Conservation (phyloP, 345 rosid genomes). For the Eucalyptus shirleyi region DNA sequence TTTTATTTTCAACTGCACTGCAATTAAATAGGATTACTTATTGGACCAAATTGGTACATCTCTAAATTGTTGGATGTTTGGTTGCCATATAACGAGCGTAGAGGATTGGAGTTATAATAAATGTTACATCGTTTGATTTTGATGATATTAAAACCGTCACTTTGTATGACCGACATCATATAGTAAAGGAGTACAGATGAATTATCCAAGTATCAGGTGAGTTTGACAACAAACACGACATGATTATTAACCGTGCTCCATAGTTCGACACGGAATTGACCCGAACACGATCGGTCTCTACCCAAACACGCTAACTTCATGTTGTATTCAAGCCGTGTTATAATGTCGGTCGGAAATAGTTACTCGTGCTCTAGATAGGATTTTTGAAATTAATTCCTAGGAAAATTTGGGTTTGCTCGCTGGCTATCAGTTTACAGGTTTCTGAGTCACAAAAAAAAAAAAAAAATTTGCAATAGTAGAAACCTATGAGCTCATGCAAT, state of each 20-base stretch:
- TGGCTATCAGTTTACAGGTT: no score
- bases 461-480: background rate
- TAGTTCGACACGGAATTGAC: background rate
- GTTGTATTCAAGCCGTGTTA: background rate
- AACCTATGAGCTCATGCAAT: background rate
- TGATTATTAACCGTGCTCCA: background rate
- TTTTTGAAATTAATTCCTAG: background rate
- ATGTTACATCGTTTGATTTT: background rate
- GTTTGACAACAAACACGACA: background rate
- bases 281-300: background rate
- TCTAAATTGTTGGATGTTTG: background rate
- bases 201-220: background rate
- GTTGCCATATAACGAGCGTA: background rate
- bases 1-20: background rate
- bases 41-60: background rate
- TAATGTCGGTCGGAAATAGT: background rate
- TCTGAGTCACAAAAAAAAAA: no score
- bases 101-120: background rate
- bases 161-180: background rate
- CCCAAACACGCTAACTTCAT: background rate
- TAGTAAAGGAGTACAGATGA: background rate
- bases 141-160: rapidly evolving
- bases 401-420: background rate
- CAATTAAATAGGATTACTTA: background rate
- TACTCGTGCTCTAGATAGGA: background rate